A percentile compares a stretch with the other conserved stretches of the same genome.
Evolutionary conservation across 1,139 yeast species (phyloP).

Genomic region (Tardiomyces digboiensis): DNA sequence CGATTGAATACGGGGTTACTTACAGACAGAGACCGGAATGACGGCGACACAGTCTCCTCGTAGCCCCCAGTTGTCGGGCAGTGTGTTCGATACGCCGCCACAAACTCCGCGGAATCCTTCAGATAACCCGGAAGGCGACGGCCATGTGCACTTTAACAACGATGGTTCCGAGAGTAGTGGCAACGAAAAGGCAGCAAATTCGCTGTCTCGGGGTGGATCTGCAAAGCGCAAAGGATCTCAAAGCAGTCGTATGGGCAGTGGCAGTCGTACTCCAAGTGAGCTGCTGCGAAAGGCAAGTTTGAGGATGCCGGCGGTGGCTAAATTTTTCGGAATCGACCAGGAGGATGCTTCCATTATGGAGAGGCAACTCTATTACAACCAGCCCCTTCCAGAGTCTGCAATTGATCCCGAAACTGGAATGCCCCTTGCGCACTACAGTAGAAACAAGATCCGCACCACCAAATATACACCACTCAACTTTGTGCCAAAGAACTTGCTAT

Average conservation of each 20-base stretch:
- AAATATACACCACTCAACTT: conserved; percentile 87
- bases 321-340: background rate
- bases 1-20: background rate
- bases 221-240: too few relatives aligned
- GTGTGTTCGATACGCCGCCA: background rate
- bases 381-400: conserved; percentile 54
- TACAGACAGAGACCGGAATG: background rate
- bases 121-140: background rate
- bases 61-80: background rate
- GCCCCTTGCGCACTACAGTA: conserved; percentile 38
- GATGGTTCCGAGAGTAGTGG: background rate
- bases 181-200: background rate
- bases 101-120: background rate
- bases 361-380: conserved; percentile 58
- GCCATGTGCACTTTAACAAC: conserved; percentile 1
- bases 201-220: background rate
- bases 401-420: conserved; percentile 40
- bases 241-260: background rate
- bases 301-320: background rate
- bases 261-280: background rate
- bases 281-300: background rate
- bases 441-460: conserved; percentile 88
- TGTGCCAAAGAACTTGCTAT: conserved; percentile 65
- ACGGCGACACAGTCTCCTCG: background rate
- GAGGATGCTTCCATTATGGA: background rate